Evolutionary conservation across 1,284 basidiomycete species (phyloP).

Genomic region (Sanghuangporus weigelae): DNA sequence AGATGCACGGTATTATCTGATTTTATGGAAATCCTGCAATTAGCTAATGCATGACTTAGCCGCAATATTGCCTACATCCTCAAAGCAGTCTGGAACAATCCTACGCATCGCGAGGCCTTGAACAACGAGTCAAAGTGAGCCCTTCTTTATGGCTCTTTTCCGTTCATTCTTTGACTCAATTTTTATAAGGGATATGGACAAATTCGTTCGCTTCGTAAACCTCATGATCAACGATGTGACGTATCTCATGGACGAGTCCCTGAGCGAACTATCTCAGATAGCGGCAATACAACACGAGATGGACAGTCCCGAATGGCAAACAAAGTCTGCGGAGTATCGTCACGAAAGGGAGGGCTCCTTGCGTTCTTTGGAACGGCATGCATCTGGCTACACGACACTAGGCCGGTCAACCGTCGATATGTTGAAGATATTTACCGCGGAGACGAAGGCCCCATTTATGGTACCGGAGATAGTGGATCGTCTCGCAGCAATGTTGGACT

Average conservation of each 20-base stretch:
- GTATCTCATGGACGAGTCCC: conserved; percentile 95
- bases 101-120: conserved; percentile 79
- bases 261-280: conserved; percentile 86
- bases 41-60: conserved; percentile 34
- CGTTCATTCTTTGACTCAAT: not conserved
- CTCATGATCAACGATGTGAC: conserved; percentile 99
- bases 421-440: conserved; percentile 88
- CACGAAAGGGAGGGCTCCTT: conserved; percentile 83
- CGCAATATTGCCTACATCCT: conserved; percentile 84
- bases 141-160: not conserved
- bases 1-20: conserved; percentile 50
- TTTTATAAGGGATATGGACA: conserved; percentile 68
- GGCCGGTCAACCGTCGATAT: conserved; percentile 86
- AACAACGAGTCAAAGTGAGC: conserved; percentile 71
- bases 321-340: conserved; percentile 64
- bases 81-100: conserved; percentile 87
- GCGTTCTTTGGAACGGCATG: conserved; percentile 75
- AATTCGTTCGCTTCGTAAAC: conserved; percentile 94
- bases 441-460: conserved; percentile 92
- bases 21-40: conserved; percentile 8
- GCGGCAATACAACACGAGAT: conserved; percentile 84
- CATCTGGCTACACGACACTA: conserved; percentile 81
- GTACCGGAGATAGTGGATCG: conserved; percentile 95
- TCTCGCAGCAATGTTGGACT: conserved; percentile 95
- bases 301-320: conserved; percentile 70